Base-by-base conservation (phyloP, 345 rosid species). In the Corymbia maculata region DNA sequence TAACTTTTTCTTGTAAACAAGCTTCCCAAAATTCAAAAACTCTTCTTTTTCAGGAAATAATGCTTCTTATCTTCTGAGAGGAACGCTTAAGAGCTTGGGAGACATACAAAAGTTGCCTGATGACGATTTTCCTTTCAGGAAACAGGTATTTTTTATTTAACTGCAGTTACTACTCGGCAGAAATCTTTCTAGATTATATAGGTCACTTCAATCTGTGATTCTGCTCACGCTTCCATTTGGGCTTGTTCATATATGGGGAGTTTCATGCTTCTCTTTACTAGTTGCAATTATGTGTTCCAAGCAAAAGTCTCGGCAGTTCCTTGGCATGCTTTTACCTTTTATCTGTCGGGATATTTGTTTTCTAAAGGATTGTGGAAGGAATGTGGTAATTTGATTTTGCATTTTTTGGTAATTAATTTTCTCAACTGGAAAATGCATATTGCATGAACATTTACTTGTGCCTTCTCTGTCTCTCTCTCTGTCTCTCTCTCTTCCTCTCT, bases 71-170 rank as follows among this genome's bases (percentile, higher is more conserved):
- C 94, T 98, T 90, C 92, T 96, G 96, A 95, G 92, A 89, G 97
- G 95, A 70, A 94, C 94, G 86, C 94, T 98, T 42, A 91, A 92
- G 94, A 96, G 94, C 93, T 92, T 98, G 90, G 94, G 96, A 66
- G 96, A 95, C 85, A 96, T 98, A 95, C 97, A 98, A 89, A 93
- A 89, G 86, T 90, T 97, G 90, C 92, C 99, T 13, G 99, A 98
- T 89, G 98, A 97, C 89, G 98, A 93, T 84, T 95, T 98, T 91
- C 95, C 97, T 87, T 92, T 88, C 90, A 93, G 97, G 91, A 98
- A 94, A 89, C 99, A 98, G 99, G 99, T 95, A 91, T 87, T 32
- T 17, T 85, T 49, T 87, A 75, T 42, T 5, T 36, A 9, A 75
- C 49, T 75, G 49, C 49, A 36, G 82, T 42, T 75, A 26, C 42